Evolutionary conservation across 2,329 filamentous ascomycete genomes (phyloP), one percentile per base, ranked within the genome.

Genomic region (Pestalotiopsis sp.): DNA sequence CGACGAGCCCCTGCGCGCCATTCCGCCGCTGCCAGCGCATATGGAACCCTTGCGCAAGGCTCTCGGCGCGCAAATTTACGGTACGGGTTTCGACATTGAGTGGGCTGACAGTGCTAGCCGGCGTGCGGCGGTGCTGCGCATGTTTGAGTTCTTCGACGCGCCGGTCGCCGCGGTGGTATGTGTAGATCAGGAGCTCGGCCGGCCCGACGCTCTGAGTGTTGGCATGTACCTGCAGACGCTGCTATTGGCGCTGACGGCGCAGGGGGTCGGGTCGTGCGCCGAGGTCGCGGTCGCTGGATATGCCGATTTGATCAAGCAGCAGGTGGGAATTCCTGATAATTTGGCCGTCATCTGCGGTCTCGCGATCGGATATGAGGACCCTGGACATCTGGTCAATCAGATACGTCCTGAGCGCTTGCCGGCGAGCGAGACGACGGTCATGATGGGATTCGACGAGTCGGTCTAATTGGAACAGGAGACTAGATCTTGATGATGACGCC

Each of bases 211-310:
- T 41, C 59, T 62, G 31, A 62, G 59, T 39, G 59, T 62, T 13
- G 59, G 59, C 31, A 62, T 62, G 59, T 62, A 62, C 27, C 31
- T 62, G 17, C 59, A 62, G 59, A 62, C 59, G 31, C 59, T 62
- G 59, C 59, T 62, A 20, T 12, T 62, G 31, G 59, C 59, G 36
- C n/a, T 62, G 27, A 62, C 59, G 31, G 59, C 59, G 20, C 27
- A 31, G 20, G 59, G 59, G 17, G 59, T 62, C 36, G 59, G 59
- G 12, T 59, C 57, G 9, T 59, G 57, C 57, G 57, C 57, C 57
- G 57, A 59, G 57, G 57, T 59, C 57, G 57, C 57, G 12, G 57
- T 59, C 9, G 57, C 57, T 59, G 57, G 57, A 25, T 59, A 59
- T 36, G 57, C 57, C 57, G 57, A 59, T 27, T 59, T 59, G 57